Conservation (phyloP, 495 filamentous ascomycete species). For the Haplographium delicatum region DNA sequence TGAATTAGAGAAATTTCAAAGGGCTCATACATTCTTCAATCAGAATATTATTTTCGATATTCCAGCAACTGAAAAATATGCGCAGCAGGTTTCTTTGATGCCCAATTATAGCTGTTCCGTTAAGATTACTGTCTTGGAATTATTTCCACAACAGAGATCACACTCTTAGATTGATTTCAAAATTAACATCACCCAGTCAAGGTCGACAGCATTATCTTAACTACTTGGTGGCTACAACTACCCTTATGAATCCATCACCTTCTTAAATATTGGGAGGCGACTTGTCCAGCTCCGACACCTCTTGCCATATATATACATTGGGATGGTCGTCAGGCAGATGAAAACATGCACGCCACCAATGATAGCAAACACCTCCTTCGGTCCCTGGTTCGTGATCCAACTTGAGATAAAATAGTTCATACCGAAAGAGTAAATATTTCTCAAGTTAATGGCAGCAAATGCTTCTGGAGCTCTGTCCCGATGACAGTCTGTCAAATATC, state of each 20-base stretch:
- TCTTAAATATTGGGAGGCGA: not conserved
- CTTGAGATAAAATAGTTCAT: conserved; percentile 8
- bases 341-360: conserved; percentile 5
- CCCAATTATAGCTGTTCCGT: too few species aligned
- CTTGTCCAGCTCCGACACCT: conserved; percentile 3
- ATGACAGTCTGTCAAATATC: conserved; percentile 4
- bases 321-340: conserved; percentile 3
- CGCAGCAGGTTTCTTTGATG: too few species aligned
- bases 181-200: too few species aligned
- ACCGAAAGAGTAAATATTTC: conserved; percentile 5
- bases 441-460: conserved; percentile 2
- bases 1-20: too few species aligned
- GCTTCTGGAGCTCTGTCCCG: conserved; percentile 6
- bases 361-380: conserved; percentile 7
- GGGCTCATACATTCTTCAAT: too few species aligned
- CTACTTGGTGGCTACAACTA: too few species aligned
- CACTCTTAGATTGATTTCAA: too few species aligned
- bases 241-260: conserved; percentile 1
- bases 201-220: too few species aligned
- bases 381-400: conserved; percentile 4
- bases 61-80: too few species aligned
- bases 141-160: too few species aligned
- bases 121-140: too few species aligned
- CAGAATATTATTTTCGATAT: too few species aligned
- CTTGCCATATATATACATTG: conserved; percentile 7